Conservation (phyloP, 352 stramenopile genomes). For the Phytophthora chlamydospora region DNA sequence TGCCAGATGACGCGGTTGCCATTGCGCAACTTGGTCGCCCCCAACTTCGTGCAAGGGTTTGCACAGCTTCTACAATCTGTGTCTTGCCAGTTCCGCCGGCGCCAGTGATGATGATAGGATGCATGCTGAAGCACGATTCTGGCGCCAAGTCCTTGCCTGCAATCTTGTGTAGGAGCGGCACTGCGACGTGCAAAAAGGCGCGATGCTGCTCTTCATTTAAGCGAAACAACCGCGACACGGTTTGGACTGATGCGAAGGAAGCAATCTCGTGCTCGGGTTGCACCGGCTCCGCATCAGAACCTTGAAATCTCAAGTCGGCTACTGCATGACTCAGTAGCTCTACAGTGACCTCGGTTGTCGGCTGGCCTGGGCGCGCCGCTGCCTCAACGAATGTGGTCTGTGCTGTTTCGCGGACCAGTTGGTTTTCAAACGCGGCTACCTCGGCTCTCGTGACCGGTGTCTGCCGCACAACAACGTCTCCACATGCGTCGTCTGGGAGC, state of each 20-base stretch:
- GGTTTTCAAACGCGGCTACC: background rate
- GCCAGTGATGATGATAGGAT: conserved; percentile 23
- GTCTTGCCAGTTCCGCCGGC: conserved; percentile 31
- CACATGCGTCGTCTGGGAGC: background rate
- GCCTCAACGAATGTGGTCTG: background rate
- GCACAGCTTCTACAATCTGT: conserved; percentile 20
- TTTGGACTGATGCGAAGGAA: background rate
- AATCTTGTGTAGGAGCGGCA: conserved; percentile 16
- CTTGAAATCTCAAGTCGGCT: background rate
- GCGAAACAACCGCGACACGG: background rate
- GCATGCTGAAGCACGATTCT: conserved; percentile 3
- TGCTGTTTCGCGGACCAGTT: background rate
- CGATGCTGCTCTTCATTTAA: conserved; percentile 6
- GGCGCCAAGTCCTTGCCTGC: background rate
- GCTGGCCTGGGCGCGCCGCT: background rate
- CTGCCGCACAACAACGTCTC: background rate
- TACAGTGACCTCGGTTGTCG: conserved; percentile 1
- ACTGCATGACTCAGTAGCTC: background rate
- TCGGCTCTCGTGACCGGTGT: background rate
- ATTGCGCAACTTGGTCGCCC: background rate
- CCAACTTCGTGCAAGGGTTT: conserved; percentile 7
- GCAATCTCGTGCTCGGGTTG: background rate
- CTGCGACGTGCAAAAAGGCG: conserved; percentile 3
- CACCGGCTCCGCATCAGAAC: background rate
- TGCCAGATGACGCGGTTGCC: conserved; percentile 11